phyloP scores from a whole-genome alignment of 2,329 filamentous ascomycete species.

The Cercospora sojina region DNA sequence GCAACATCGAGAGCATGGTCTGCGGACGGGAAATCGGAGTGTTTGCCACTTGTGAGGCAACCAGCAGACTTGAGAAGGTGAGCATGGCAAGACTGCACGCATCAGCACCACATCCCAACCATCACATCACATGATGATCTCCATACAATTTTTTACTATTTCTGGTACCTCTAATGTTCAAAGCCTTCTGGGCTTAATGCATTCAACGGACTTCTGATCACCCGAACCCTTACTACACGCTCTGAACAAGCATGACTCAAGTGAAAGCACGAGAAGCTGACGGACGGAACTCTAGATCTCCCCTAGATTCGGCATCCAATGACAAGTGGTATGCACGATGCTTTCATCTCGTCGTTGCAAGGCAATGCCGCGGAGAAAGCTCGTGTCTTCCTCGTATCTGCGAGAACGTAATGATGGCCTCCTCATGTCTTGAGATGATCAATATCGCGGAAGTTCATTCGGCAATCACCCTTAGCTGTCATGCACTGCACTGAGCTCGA shows the following conservation, averaged over 20 bases:
- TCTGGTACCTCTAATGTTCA: slow-evolving; percentile 99
- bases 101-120: not conserved
- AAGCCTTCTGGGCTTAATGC: slow-evolving; percentile 63
- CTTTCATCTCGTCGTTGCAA: slow-evolving; percentile 13
- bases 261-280: not conserved
- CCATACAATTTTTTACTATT: slow-evolving; percentile 54
- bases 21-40: not conserved
- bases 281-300: not conserved
- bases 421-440: not conserved
- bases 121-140: slow-evolving; percentile 21
- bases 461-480: not conserved
- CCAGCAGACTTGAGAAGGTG: not conserved
- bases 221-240: not conserved
- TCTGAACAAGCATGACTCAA: not conserved
- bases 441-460: not conserved
- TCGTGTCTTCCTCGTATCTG: not conserved
- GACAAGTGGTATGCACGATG: not conserved
- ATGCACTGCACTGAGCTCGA: not conserved
- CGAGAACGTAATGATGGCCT: not conserved
- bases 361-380: slow-evolving; percentile 10
- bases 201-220: slow-evolving; percentile 81
- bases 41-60: not conserved
- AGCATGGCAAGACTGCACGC: not conserved
- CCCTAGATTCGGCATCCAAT: not conserved
- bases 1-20: not conserved